Conservation (phyloP, 2,329 filamentous ascomycete genomes). For the Hortaea sp. region DNA sequence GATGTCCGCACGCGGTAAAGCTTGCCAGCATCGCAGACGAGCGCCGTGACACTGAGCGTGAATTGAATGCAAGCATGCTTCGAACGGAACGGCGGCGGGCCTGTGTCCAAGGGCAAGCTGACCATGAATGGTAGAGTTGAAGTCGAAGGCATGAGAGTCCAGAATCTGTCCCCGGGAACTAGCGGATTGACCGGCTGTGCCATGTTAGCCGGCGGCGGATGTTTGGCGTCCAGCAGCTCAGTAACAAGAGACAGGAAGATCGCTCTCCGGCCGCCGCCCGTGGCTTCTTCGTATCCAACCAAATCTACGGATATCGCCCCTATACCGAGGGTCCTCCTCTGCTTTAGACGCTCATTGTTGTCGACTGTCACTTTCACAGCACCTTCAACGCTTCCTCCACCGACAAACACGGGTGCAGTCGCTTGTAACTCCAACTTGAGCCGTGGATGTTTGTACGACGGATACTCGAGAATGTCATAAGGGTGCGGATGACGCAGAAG, state of each 20-base stretch:
- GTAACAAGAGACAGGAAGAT: slow-evolving; percentile 44
- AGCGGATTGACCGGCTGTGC: slow-evolving; percentile 34
- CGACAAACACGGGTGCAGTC: slow-evolving; percentile 44
- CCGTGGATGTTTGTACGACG: slow-evolving; percentile 39
- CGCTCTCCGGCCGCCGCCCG: slow-evolving; percentile 28
- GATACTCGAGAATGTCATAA: slow-evolving; percentile 40
- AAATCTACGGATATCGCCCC: slow-evolving; percentile 42
- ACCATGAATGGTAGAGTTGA: slow-evolving; percentile 42
- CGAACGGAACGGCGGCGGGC: slow-evolving; percentile 44
- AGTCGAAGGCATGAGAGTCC: slow-evolving; percentile 39
- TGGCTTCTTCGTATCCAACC: slow-evolving; percentile 43
- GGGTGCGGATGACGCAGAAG: slow-evolving; percentile 38
- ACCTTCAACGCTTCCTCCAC: slow-evolving; percentile 45
- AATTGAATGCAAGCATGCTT: slow-evolving; percentile 44
- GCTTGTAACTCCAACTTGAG: slow-evolving; percentile 41
- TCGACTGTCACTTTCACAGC: slow-evolving; percentile 39
- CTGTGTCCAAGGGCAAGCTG: slow-evolving; percentile 44
- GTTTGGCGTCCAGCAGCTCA: slow-evolving; percentile 40
- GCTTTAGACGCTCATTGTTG: slow-evolving; percentile 34
- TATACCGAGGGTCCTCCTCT: slow-evolving; percentile 36
- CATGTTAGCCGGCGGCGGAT: slow-evolving; percentile 43
- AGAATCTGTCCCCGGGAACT: slow-evolving; percentile 31
- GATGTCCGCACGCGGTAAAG: slow-evolving; percentile 41
- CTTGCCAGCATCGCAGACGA: slow-evolving; percentile 39
- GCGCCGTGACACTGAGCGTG: slow-evolving; percentile 36